phyloP scores from a whole-genome alignment of 169 alveolate species.

The Sarcocystis neurona region DNA sequence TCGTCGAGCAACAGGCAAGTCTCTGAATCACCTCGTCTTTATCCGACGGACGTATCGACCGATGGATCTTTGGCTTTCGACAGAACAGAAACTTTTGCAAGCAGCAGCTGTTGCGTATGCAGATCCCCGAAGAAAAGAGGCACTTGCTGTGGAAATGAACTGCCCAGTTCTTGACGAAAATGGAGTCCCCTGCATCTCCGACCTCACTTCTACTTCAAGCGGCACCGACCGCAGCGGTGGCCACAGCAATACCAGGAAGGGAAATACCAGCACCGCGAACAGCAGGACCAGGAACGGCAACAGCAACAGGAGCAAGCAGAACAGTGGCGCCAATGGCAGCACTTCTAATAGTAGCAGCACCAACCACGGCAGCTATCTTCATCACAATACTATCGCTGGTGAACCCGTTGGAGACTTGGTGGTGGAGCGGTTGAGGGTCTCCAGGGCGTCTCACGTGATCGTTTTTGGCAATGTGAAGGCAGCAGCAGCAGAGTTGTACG shows the following conservation, averaged over 20 bases:
- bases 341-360: too few relatives aligned
- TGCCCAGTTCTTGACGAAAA: neutral
- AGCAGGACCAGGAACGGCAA: too few relatives aligned
- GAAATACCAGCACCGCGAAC: too few relatives aligned
- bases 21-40: neutral
- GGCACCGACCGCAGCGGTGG: too few relatives aligned
- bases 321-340: too few relatives aligned
- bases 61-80: neutral
- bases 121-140: neutral
- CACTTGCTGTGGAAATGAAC: neutral
- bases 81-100: neutral
- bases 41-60: slow-evolving; percentile 3
- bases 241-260: too few relatives aligned
- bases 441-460: neutral
- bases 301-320: too few relatives aligned
- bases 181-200: neutral
- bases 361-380: too few relatives aligned
- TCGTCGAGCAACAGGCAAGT: neutral
- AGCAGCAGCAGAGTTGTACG: neutral
- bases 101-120: slow-evolving; percentile 4
- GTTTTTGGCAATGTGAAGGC: neutral
- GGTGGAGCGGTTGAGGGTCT: neutral
- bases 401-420: neutral
- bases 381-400: too few relatives aligned
- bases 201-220: neutral